These are phyloP conservation scores for Candida nitratophila DNA, from an alignment of 805 yeast species.

Conservation along the genomic window DNA sequence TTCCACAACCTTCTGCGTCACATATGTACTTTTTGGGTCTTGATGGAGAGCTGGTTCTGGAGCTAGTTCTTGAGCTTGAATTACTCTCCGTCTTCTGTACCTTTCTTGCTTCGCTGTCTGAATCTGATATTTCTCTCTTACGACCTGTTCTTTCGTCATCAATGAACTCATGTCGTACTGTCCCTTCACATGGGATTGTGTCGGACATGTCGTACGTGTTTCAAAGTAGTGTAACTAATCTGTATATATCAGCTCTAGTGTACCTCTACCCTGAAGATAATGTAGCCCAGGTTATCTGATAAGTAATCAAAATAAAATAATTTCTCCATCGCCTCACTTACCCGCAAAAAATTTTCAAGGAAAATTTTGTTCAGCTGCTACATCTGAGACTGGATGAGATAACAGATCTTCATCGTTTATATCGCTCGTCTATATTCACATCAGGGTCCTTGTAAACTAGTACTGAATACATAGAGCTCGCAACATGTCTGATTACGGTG, in stretches of 20 bases:
- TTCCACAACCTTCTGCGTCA: conserved; percentile 57
- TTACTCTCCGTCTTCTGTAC: background rate
- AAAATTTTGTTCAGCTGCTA: background rate
- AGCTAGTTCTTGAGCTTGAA: conserved; percentile 27
- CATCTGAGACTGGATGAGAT: background rate
- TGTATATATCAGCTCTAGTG: no score
- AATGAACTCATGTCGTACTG: background rate
- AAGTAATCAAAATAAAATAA: no score
- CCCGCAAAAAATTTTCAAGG: background rate
- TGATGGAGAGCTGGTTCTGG: conserved; percentile 21
- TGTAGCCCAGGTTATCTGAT: no score
- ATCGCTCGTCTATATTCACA: no score
- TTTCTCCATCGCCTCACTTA: background rate
- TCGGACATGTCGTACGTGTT: no score
- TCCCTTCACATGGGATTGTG: background rate
- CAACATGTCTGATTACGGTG: conserved; percentile 50
- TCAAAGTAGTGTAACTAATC: no score
- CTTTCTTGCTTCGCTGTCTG: background rate
- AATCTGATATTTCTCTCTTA: background rate
- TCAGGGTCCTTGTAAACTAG: no score
- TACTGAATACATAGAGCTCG: no score
- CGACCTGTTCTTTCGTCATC: background rate
- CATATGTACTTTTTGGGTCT: conserved; percentile 56
- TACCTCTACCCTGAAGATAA: no score
- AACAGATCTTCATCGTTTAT: no score